Base-by-base conservation (phyloP, 306 rosid species). In the Luffa aegyptiaca region DNA sequence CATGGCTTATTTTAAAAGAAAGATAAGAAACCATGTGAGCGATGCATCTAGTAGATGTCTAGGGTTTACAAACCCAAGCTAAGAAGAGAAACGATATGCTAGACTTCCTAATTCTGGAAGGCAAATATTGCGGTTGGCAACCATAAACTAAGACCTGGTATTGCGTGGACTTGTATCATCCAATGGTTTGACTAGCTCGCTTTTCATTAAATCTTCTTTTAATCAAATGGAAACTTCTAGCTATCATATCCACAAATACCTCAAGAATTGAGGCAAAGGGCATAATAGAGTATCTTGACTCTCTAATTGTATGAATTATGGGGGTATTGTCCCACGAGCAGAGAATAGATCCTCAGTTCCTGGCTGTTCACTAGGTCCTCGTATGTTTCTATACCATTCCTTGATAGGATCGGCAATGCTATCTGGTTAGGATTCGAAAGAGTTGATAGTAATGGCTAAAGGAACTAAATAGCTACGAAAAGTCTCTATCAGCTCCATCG, bases 11-110 rank as follows among this genome's bases (percentile, higher is more conserved):
- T 41, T 79, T 53, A 65, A 59, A 75, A 44, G 78, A 68, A 75
- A 36, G 84, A 80, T 56, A 68, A 83, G 84, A 80, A 79, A 85
- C 85, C 96, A 94, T 83, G 98, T 94, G 96, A 81, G 88, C 56
- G 68, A 66, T 86, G 93, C 86, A 84, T 74, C 75, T 81, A 75
- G 85, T 85, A 89, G 88, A 86, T 84, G 89, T 81, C 89, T 94
- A 72, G 88, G 86, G 75, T 80, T 83, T 79, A 36, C 62, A 78
- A 85, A 85, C 39, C 6, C 35, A 49, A 70, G 73, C 87, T 56
- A 52, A 71, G 42, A 77, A 10, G 44, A 82, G 88, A 46, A 84
- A 82, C 17, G 0, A 16, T 33, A 45, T 33, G 71, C 10, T 55
- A 17, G 79, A 9, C 69, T 84, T 90, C 59, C 96, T 63, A 82